Percentiles rank a stretch among this genome's conserved stretches.
Conservation (phyloP, 1,284 basidiomycete genomes). For the Ganoderma leucocontextum region DNA sequence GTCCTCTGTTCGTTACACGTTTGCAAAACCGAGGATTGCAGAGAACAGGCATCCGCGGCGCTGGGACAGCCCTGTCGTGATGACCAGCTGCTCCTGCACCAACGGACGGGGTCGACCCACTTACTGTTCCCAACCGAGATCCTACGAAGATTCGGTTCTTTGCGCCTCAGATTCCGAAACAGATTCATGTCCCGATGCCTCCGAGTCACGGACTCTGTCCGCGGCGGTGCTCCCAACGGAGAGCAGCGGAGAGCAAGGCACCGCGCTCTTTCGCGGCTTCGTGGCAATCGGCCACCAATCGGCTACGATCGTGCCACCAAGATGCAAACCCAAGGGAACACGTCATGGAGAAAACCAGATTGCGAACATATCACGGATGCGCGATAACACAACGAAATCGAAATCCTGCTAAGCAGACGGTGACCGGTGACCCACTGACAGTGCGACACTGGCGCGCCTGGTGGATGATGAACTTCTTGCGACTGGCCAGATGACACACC, state of each 20-base stretch:
- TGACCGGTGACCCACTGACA: background rate
- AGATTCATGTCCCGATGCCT: constrained; percentile 29
- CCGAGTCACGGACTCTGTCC: constrained; percentile 15
- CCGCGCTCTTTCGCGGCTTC: background rate
- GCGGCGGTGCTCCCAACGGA: constrained; percentile 22
- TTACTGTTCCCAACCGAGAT: constrained; percentile 15
- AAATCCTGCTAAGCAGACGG: background rate
- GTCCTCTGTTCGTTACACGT: constrained; percentile 4
- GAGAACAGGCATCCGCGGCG: constrained; percentile 14
- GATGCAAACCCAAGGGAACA: background rate
- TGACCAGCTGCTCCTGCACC: constrained; percentile 4
- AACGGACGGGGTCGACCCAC: constrained; percentile 4
- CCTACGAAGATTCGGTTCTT: constrained; percentile 4
- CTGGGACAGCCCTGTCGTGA: constrained; percentile 31
- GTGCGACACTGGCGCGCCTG: background rate
- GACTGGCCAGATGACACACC: constrained; percentile 18
- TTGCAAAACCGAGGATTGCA: constrained; percentile 12
- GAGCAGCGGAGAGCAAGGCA: background rate
- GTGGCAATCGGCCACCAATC: background rate
- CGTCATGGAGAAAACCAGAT: background rate
- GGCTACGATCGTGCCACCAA: background rate
- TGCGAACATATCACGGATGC: background rate
- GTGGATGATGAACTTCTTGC: constrained; percentile 14
- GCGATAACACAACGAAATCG: background rate
- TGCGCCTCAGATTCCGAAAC: constrained; percentile 23